Evolutionary conservation across 164 flowering plant genomes (phyloP).

Genomic region (Chimonanthus praecox): DNA sequence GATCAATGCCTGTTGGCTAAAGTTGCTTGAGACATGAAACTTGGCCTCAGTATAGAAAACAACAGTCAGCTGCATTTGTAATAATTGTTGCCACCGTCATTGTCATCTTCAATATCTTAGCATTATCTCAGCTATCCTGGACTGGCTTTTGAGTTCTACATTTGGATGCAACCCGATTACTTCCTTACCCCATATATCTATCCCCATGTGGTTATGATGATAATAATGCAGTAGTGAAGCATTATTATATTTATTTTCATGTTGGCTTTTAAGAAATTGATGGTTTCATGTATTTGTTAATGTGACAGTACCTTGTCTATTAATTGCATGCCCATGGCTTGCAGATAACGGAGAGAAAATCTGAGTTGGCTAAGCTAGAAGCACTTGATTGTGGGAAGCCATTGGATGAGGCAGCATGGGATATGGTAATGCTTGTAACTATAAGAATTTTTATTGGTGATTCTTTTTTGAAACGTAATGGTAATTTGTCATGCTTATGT

Average conservation of each 20-base stretch:
- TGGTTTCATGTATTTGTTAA: neutral
- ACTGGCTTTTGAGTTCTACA: too few relatives aligned
- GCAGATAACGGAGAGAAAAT: slow-evolving; percentile 73
- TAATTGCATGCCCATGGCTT: slow-evolving; percentile 11
- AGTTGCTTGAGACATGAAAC: too few relatives aligned
- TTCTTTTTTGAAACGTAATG: too few relatives aligned
- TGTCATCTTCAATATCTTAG: too few relatives aligned
- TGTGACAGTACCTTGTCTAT: neutral
- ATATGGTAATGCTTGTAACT: slow-evolving; percentile 53
- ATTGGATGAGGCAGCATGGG: slow-evolving; percentile 92
- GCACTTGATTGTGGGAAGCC: slow-evolving; percentile 91
- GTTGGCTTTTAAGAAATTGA: neutral
- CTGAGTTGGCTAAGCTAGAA: slow-evolving; percentile 71
- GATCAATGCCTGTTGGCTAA: too few relatives aligned
- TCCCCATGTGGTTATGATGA: too few relatives aligned
- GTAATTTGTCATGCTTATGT: slow-evolving; percentile 7
- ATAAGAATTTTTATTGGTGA: neutral
- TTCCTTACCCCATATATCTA: too few relatives aligned
- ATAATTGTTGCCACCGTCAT: too few relatives aligned
- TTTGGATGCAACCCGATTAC: too few relatives aligned
- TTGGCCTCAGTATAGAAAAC: too few relatives aligned
- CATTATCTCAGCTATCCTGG: too few relatives aligned
- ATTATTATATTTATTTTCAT: neutral
- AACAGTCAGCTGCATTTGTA: too few relatives aligned
- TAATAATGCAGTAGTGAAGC: neutral